Percentiles rank a stretch among this genome's conserved stretches.
Evolutionary conservation across 768 basidiomycete genomes (phyloP).

Genomic region (Boletus bicolor): DNA sequence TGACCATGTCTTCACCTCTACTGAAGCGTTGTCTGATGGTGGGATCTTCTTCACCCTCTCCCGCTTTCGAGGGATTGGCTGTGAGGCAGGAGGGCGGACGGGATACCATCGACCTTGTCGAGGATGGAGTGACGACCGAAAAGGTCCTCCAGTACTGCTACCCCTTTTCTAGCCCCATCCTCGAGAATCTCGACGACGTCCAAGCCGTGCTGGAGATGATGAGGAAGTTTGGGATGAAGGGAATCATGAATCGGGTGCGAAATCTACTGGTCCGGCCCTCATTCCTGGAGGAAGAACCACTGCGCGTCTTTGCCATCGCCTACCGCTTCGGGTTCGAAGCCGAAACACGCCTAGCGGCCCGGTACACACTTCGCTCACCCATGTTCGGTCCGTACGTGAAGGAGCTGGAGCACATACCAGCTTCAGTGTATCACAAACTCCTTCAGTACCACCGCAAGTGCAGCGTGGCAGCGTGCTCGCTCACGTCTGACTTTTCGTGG

Average conservation of each 20-base stretch:
- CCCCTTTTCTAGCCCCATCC: conserved; percentile 33
- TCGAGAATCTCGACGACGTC: conserved; percentile 35
- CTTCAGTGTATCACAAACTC: conserved; percentile 34
- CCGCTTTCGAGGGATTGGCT: conserved; percentile 25
- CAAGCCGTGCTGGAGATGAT: conserved; percentile 35
- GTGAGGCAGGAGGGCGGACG: conserved; percentile 23
- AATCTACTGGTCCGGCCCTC: conserved; percentile 24
- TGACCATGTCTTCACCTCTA: conserved; percentile 42
- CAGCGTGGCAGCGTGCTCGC: conserved; percentile 28
- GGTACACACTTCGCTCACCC: conserved; percentile 33
- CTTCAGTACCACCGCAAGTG: conserved; percentile 36
- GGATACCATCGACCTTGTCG: conserved; percentile 31
- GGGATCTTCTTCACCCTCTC: conserved; percentile 29
- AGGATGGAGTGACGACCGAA: conserved; percentile 32
- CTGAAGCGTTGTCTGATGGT: conserved; percentile 33
- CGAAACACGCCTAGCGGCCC: conserved; percentile 36
- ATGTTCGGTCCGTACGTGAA: conserved; percentile 34
- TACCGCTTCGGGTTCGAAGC: conserved; percentile 34
- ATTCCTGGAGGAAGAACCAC: conserved; percentile 29
- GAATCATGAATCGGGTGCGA: conserved; percentile 29
- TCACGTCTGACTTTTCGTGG: conserved; percentile 37
- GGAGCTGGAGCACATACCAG: conserved; percentile 39
- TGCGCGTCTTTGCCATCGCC: conserved; percentile 40
- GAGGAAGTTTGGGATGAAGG: conserved; percentile 39
- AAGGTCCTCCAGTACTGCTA: conserved; percentile 37